These are phyloP conservation scores for Coccomyxa sp. DNA, from an alignment of 139 green algal species.

Conservation along the genomic window DNA sequence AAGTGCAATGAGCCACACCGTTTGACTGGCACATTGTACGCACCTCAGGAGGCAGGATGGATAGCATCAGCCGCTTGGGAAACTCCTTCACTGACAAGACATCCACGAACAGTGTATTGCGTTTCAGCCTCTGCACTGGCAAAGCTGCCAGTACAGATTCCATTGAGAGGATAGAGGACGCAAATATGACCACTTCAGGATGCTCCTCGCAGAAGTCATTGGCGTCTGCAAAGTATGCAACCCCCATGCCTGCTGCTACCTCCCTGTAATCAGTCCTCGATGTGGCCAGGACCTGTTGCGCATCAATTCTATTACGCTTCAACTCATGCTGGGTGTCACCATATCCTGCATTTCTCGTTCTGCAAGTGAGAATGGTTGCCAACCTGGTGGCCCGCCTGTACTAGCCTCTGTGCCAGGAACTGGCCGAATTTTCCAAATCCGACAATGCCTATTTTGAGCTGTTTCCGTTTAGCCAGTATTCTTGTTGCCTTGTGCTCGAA, in stretches of 20 bases:
- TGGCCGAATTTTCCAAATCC: constrained; percentile 99
- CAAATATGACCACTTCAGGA: constrained; percentile 93
- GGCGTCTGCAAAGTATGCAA: constrained; percentile 77
- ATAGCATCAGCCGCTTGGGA: constrained; percentile 87
- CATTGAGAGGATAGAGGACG: constrained; percentile 87
- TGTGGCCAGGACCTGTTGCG: constrained; percentile 79
- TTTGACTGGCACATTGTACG: background rate
- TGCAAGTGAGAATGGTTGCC: background rate
- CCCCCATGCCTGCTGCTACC: constrained; percentile 71
- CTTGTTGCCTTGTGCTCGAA: constrained; percentile 25
- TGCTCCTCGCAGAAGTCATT: constrained; percentile 98
- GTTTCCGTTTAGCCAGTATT: constrained; percentile 20
- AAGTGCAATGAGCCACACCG: background rate
- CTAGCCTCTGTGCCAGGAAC: constrained; percentile 88
- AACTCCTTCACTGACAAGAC: constrained; percentile 98
- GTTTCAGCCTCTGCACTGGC: constrained; percentile 82
- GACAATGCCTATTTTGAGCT: constrained; percentile 89
- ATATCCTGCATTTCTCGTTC: background rate
- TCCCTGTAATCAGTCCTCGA: constrained; percentile 73
- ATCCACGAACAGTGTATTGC: constrained; percentile 95
- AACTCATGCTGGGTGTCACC: background rate
- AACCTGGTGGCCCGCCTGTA: constrained; percentile 72
- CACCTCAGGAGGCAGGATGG: constrained; percentile 62
- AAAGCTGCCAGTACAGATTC: constrained; percentile 73
- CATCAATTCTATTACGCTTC: background rate